Percentiles rank a stretch among this genome's conserved stretches.
Conservation (phyloP, 2,329 filamentous ascomycete species). For the Dactylellina parvicollis region DNA sequence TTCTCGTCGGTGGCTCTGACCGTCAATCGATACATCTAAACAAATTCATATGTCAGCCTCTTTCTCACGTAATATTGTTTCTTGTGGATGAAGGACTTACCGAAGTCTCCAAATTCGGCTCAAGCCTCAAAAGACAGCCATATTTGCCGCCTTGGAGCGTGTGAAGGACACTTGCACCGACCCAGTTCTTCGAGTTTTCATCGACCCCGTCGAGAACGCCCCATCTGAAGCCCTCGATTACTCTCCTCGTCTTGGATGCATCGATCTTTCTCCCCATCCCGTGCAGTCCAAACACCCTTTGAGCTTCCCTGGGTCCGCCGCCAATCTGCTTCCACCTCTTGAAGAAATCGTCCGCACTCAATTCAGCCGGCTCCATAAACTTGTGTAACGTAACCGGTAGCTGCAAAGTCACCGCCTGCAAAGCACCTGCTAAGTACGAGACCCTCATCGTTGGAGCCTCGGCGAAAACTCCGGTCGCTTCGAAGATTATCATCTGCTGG, state of each 20-base stretch:
- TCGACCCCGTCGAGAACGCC: constrained; percentile 85
- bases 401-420: constrained; percentile 91
- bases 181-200: constrained; percentile 91
- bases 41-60: constrained; percentile 47
- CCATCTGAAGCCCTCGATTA: constrained; percentile 88
- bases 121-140: constrained; percentile 89
- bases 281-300: constrained; percentile 80
- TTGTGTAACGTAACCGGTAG: constrained; percentile 90
- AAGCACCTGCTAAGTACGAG: constrained; percentile 89
- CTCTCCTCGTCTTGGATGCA: constrained; percentile 74
- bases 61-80: constrained; percentile 4
- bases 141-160: constrained; percentile 87
- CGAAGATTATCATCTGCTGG: constrained; percentile 94
- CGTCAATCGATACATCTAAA: constrained; percentile 92
- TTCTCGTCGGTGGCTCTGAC: constrained; percentile 92
- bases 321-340: constrained; percentile 99
- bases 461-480: constrained; percentile 81
- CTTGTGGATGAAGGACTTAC: constrained; percentile 67
- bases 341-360: constrained; percentile 94
- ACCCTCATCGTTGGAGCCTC: constrained; percentile 91
- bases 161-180: constrained; percentile 87
- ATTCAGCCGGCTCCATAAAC: constrained; percentile 92
- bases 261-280: constrained; percentile 72
- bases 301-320: constrained; percentile 83
- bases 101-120: constrained; percentile 91